Evolutionary conservation across 1,284 basidiomycete genomes (phyloP), one percentile per base, ranked within the genome.

Genomic region (Cutaneotrichosporon mucoides): DNA sequence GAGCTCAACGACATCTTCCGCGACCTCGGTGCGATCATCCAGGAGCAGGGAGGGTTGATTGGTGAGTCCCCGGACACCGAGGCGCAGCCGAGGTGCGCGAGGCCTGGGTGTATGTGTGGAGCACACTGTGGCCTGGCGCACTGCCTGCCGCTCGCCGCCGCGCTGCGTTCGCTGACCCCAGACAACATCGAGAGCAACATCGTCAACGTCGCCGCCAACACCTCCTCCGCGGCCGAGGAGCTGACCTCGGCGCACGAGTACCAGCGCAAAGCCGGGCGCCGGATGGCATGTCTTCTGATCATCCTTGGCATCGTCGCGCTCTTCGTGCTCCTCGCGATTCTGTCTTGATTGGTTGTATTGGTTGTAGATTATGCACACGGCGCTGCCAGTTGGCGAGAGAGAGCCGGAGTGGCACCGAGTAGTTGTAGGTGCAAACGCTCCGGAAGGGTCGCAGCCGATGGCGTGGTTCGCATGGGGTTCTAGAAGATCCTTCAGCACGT

Each of bases 161-260:
- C 24, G 24, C 24, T 24, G 24, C 24, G 24, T 24, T 24, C 24
- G 43, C 45, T 52, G 5, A 53, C 46, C 13, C 15, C 71, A 95
- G 95, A 99, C 74, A 97, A 97, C 71, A 97, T 99, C 72, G 93
- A 97, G 76, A 88, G 87, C 61, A 99, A 99, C 72, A 88, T 99
- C 47, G 88, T 87, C 16, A 88, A 86, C 0, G 89, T 98, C 48
- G 87, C 89, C 0, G 84, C 85, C 12, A 90, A 98, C 73, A 94
- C 92, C 0, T 81, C 85, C 1, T 87, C 86, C 40, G 96, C 94
- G 9, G 87, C 90, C 5, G 85, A 89, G 62, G 93, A 99, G 75
- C 83, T 99, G 48, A 86, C 84, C 1, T 89, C 88, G 10, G 96
- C 96, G 2, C 87, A 91, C 64, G 91, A 92, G 38, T 97, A 98